Percentiles rank a stretch among this genome's conserved stretches.
Conservation (phyloP, 768 basidiomycete genomes). For the Boletus subcaerulescens region DNA sequence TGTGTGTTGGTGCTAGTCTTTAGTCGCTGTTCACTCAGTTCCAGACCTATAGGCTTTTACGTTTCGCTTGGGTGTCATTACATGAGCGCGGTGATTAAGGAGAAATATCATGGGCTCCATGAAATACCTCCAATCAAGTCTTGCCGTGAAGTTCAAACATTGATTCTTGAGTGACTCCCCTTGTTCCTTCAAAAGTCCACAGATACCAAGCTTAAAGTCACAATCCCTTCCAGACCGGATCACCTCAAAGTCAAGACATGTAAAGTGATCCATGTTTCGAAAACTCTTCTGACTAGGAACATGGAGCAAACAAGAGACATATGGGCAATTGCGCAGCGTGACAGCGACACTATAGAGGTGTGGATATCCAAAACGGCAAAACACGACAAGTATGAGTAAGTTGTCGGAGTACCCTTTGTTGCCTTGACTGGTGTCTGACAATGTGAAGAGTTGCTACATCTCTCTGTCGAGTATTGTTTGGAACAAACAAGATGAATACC, state of each 20-base stretch:
- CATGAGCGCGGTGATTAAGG: conserved; percentile 68
- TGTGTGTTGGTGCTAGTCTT: conserved; percentile 21
- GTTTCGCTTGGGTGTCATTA: conserved; percentile 65
- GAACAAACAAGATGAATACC: conserved; percentile 73
- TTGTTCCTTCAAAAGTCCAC: conserved; percentile 85
- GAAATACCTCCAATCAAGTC: conserved; percentile 46
- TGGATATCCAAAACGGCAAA: conserved; percentile 68
- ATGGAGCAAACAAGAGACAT: conserved; percentile 53
- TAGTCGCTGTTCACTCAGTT: neutral
- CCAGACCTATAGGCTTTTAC: conserved; percentile 59
- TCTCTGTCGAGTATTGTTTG: conserved; percentile 72
- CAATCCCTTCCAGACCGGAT: conserved; percentile 48
- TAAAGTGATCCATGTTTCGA: conserved; percentile 56
- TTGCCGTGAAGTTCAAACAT: conserved; percentile 47
- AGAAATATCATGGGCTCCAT: conserved; percentile 57
- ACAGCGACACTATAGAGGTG: conserved; percentile 54
- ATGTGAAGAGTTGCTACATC: conserved; percentile 64
- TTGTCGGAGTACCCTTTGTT: conserved; percentile 10
- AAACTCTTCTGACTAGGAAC: conserved; percentile 50
- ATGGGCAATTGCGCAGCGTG: conserved; percentile 58
- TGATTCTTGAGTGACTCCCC: conserved; percentile 77
- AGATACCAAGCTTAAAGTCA: conserved; percentile 51
- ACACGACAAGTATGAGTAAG: conserved; percentile 87
- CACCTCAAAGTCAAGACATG: conserved; percentile 67
- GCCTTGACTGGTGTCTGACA: neutral